phyloP scores from a whole-genome alignment of 78 protist species.

The Chrysochromulina parva region DNA sequence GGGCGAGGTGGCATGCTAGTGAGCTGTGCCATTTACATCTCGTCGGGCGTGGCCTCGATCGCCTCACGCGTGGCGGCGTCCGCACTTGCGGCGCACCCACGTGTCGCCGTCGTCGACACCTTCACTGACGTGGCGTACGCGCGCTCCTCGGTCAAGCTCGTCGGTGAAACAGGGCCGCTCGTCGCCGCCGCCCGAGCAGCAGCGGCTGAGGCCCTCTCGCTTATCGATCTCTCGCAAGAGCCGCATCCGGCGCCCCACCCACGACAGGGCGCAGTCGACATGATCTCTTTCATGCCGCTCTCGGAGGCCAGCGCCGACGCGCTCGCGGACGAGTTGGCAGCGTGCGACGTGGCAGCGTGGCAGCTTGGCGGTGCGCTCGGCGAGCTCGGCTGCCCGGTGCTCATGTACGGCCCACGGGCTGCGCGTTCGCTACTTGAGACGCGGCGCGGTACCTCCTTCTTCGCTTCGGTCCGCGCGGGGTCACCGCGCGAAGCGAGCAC shows the following conservation, averaged over 20 bases:
- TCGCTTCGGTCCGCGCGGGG: not conserved
- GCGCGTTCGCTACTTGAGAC: not conserved
- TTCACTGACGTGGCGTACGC: not conserved
- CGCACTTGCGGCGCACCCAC: too few species aligned
- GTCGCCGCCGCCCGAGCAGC: not conserved
- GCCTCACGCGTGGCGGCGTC: not conserved
- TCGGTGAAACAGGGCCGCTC: not conserved
- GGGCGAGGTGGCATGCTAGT: too few species aligned
- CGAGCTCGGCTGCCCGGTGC: not conserved
- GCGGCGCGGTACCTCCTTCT: not conserved
- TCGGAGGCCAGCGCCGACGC: not conserved
- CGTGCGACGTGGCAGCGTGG: not conserved
- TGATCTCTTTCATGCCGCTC: constrained; percentile 12
- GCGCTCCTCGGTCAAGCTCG: constrained; percentile 1
- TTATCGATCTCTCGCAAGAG: not conserved
- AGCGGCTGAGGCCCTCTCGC: not conserved
- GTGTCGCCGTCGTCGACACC: not conserved
- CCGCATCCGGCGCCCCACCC: constrained; percentile 13
- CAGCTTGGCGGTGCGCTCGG: not conserved
- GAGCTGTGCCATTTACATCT: not conserved
- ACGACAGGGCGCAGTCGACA: not conserved
- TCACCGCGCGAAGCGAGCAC: not conserved
- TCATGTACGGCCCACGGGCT: not conserved
- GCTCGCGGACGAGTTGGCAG: not conserved
- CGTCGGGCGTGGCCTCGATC: not conserved